Evolutionary conservation across 179 eudicot species (phyloP), one percentile per base, ranked within the genome.

Genomic region (Camellia oleifera): DNA sequence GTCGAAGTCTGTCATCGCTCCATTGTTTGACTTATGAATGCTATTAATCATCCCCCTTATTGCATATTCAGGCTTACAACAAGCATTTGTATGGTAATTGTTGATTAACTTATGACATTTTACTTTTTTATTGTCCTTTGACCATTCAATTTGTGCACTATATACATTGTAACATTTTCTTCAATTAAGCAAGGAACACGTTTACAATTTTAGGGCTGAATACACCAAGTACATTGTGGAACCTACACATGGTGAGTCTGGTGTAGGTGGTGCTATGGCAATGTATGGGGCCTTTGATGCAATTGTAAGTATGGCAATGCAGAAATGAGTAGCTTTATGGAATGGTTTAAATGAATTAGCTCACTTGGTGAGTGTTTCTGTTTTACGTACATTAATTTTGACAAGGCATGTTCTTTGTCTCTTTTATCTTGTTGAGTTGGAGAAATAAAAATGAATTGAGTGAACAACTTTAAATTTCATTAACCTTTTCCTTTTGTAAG

Each of bases 61-160:
- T 84, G 98, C 94, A 58, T 96, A 94, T 86, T 96, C 99, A 45
- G 99, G 99, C 83, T 83, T 94, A 78, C 99, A 96, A 80, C 99
- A 96, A 84, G 98, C 96, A 84, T 94, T 94, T 92, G 97, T 96
- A n/a, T 94, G 94, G 99, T 96, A 88, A 90, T 66, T 23, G 44
- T 32, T 63, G 53, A 60, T 74, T 67, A 69, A 74, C 40, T 71
- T 66, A 32, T 44, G 53, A 2, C 61, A 7, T 18, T 44, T 57
- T 53, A 23, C 17, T 72, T 45, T 81, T 81, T 50, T 26, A 61
- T 12, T 65, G 32, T 58, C 66, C 18, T 1, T 74, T 73, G 7
- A 14, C 44, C 23, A 15, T 52, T 69, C 44, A 78, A 12, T 71
- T 20, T 72, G 32, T 67, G 70, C 42, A 56, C 42, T 13, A 2